Evolutionary conservation across 1,284 basidiomycete species (phyloP).

Genomic region (Ustilago curta): DNA sequence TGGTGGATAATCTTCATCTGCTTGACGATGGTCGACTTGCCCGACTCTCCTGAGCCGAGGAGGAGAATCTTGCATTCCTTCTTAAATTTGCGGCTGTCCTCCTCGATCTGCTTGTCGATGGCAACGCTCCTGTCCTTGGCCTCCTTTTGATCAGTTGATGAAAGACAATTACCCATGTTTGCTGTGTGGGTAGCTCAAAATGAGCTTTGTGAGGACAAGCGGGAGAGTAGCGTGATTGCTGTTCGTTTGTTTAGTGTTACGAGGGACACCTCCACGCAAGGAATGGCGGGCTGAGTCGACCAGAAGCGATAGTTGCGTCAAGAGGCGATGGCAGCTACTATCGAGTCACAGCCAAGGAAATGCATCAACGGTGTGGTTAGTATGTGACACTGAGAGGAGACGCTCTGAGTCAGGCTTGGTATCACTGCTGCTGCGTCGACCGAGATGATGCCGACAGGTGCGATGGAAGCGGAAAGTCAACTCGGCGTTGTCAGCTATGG

Average conservation of each 20-base stretch:
- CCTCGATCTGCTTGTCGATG: conserved; percentile 74
- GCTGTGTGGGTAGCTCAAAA: not conserved
- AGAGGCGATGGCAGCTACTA: not conserved
- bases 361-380: not conserved
- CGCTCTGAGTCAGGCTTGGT: not conserved
- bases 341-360: not conserved
- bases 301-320: not conserved
- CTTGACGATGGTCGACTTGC: conserved; percentile 96
- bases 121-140: conserved; percentile 68
- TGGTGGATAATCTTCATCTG: conserved; percentile 99
- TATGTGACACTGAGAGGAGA: not conserved
- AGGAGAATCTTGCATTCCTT: conserved; percentile 95
- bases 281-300: not conserved
- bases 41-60: conserved; percentile 85
- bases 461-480: not conserved
- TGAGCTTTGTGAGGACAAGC: not conserved
- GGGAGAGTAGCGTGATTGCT: not conserved
- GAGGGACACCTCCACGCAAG: not conserved
- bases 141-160: conserved; percentile 60
- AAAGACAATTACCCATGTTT: conserved; percentile 63
- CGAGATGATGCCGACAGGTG: not conserved
- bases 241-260: not conserved
- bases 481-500: not conserved
- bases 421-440: not conserved
- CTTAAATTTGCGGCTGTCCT: conserved; percentile 76